These are phyloP conservation scores for Diaporthe sp. DNA, from an alignment of 2,329 filamentous ascomycete species.

Conservation along the genomic window DNA sequence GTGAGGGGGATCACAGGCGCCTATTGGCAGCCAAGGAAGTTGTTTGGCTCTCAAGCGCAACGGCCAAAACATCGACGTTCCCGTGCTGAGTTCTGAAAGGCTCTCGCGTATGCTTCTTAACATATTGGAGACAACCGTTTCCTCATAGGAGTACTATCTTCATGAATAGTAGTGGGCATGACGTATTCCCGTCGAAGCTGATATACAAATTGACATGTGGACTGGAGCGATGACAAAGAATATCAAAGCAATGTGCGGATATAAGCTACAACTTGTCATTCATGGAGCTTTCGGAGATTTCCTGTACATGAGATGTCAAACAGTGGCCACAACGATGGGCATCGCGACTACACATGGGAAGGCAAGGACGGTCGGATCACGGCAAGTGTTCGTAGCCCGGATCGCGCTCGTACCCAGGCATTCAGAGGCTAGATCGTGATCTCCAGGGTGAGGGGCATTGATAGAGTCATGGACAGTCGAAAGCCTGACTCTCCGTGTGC, in stretches of 20 bases:
- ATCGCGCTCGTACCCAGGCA: neutral
- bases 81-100: neutral
- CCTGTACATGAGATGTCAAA: no score
- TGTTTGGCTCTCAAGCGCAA: neutral
- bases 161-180: no score
- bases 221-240: neutral
- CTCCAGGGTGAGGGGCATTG: constrained; percentile 1
- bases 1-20: neutral
- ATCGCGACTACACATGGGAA: neutral
- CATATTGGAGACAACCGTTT: neutral
- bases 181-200: neutral
- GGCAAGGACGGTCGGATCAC: neutral
- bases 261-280: neutral
- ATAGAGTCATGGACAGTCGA: constrained; percentile 14
- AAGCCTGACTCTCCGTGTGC: constrained; percentile 20
- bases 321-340: neutral
- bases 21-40: neutral
- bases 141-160: neutral
- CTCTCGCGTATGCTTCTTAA: neutral
- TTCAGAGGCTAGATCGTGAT: neutral
- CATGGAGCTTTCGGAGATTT: no score
- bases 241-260: neutral
- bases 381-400: neutral
- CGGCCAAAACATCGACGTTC: neutral
- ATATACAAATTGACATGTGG: neutral